Base-by-base conservation (phyloP, 371 early-diverging fungal species). In the Edhazardia aedis region DNA sequence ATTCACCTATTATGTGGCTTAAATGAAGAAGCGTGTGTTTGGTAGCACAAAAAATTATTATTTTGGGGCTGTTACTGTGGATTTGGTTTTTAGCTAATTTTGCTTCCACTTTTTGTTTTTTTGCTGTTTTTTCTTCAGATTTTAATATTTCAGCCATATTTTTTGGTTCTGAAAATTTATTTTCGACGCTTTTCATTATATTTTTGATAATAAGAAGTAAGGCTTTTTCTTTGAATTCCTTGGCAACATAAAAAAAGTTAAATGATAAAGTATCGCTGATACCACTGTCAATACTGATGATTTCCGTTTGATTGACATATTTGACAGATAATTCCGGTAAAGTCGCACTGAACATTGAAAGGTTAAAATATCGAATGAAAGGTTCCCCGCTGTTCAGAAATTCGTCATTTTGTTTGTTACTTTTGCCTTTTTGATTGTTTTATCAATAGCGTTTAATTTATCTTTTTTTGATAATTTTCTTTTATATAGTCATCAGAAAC, bases 281-380 rank as follows among this genome's bases (percentile, higher is more conserved):
- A 45, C 55, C 49, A 22, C n/a, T 56, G 49, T 50, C 25, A 40
- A 51, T 61, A 33, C 12, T 58, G 58, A 21, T 26, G 42, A 30
- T 47, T 53, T 47, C 55, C 60, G 22, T 21, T 59, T 33, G 9
- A 33, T 33, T 33, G 14, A 9, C 33, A 33, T 9, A 7, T 9
- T 9, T 14, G 4, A 44, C 7, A 44, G 11, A 44, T 22, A 58
- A 45, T 19, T 51, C 55, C 37, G 67, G 72, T 45, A 64, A 56
- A 18, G 72, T 72, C 16, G 72, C 72, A 43, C 61, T 61, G 48
- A 72, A 68, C 29, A 64, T n/a, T n/a, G n/a, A n/a, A n/a, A n/a
- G n/a, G n/a, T n/a, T n/a, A n/a, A n/a, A n/a, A n/a, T n/a, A n/a
- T n/a, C n/a, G n/a, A n/a, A n/a, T n/a, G n/a, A n/a, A n/a, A n/a